These are phyloP conservation scores for Elsinoe batatas DNA, from an alignment of 2,329 filamentous ascomycete genomes.

Conservation along the genomic window DNA sequence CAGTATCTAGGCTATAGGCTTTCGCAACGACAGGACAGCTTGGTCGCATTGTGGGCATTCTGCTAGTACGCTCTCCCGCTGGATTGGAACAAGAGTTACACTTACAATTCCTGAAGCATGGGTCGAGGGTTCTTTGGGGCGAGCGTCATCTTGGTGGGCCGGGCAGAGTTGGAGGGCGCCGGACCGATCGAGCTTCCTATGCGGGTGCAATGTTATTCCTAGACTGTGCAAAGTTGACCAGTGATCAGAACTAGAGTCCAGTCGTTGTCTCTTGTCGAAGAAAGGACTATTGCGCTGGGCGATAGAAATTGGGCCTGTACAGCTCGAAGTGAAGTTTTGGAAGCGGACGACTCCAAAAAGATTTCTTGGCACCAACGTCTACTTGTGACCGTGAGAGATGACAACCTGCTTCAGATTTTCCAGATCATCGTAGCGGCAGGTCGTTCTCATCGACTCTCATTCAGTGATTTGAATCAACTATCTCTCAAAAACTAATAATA, in stretches of 20 bases:
- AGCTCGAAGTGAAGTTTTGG: neutral
- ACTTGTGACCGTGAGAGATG: too few species aligned
- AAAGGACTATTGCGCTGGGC: too few species aligned
- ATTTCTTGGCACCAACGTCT: neutral
- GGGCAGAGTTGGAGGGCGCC: too few species aligned
- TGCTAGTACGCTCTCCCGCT: neutral
- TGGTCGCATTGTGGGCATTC: too few species aligned
- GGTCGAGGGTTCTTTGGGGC: constrained; percentile 94
- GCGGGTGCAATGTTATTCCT: too few species aligned
- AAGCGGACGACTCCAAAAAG: neutral
- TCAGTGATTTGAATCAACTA: neutral
- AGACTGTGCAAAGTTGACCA: too few species aligned
- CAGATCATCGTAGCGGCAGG: neutral
- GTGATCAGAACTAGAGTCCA: too few species aligned
- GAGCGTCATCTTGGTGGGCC: constrained; percentile 37
- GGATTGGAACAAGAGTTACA: constrained; percentile 20
- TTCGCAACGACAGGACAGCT: neutral
- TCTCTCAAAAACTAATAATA: neutral
- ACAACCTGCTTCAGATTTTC: too few species aligned
- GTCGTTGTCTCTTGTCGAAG: too few species aligned
- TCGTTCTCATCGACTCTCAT: neutral
- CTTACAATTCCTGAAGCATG: constrained; percentile 84
- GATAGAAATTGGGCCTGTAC: too few species aligned
- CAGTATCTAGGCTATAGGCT: neutral
- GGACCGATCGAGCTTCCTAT: too few species aligned